Percentiles rank a stretch among this genome's conserved stretches.
These are phyloP conservation scores for Suillus spraguei DNA, from an alignment of 768 basidiomycete species.

Conservation along the genomic window DNA sequence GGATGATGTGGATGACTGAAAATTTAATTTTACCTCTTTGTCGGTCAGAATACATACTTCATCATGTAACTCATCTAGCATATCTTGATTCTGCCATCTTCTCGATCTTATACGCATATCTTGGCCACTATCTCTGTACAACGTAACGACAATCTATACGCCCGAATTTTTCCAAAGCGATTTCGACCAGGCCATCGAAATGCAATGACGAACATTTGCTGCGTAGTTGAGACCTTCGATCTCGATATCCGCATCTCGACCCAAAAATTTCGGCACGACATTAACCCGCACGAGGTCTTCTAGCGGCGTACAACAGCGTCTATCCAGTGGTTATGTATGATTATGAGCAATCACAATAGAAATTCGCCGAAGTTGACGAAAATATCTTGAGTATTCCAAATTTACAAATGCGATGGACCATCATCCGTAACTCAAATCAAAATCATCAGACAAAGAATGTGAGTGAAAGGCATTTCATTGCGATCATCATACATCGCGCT, in stretches of 20 bases:
- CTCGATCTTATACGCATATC: background rate
- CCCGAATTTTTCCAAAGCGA: background rate
- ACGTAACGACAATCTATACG: background rate
- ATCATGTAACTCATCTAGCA: background rate
- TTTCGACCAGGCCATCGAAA: background rate
- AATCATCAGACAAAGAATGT: background rate
- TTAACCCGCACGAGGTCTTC: background rate
- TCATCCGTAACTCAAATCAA: background rate
- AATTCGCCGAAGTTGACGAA: background rate
- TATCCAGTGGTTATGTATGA: background rate
- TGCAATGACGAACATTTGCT: background rate
- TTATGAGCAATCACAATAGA: background rate
- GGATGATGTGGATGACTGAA: slow-evolving; percentile 11
- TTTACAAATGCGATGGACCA: background rate
- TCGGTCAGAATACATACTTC: background rate
- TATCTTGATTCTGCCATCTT: background rate
- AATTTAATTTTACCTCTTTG: background rate
- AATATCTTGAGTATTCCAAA: background rate
- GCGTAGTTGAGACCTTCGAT: background rate
- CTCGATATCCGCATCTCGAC: background rate
- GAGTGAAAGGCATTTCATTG: background rate
- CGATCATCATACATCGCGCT: background rate
- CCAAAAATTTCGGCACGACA: background rate
- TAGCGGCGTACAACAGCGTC: background rate
- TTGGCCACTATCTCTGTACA: background rate